Evolutionary conservation across 495 filamentous ascomycete species (phyloP).

Genomic region (Pyrenula massariospora): DNA sequence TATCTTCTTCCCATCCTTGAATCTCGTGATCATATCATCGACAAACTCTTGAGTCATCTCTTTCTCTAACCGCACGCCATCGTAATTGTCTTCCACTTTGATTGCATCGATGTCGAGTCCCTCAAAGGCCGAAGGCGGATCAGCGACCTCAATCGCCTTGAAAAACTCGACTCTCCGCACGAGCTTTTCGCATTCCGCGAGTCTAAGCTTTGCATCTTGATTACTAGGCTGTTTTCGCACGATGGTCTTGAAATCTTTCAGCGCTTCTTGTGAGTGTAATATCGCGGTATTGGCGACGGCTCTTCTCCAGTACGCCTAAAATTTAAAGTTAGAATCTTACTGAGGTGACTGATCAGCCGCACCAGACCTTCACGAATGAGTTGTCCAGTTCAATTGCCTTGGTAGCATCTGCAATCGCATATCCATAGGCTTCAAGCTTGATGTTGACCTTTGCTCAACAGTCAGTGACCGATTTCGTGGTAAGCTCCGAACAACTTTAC

Average conservation of each 20-base stretch:
- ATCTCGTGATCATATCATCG: conserved; percentile 88
- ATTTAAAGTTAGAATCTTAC: not conserved
- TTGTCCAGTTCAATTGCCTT: conserved; percentile 86
- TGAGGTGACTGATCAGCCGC: not conserved
- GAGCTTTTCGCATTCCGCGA: conserved; percentile 85
- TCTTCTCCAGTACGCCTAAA: conserved; percentile 87
- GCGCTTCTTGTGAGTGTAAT: conserved; percentile 70
- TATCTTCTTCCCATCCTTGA: conserved; percentile 91
- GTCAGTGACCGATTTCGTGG: not conserved
- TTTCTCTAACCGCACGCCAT: conserved; percentile 64
- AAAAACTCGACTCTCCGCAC: conserved; percentile 84
- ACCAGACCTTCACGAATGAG: conserved; percentile 65
- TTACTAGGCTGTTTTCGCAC: conserved; percentile 77
- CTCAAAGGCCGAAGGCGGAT: conserved; percentile 82
- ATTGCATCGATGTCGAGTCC: conserved; percentile 82
- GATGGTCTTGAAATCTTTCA: conserved; percentile 87
- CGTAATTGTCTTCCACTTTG: conserved; percentile 68
- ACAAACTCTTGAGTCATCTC: conserved; percentile 96
- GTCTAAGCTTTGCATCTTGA: conserved; percentile 80
- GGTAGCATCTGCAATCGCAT: conserved; percentile 84
- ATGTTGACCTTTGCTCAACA: conserved; percentile 61
- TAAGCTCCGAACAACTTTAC: conserved; percentile 32
- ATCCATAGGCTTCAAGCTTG: conserved; percentile 89
- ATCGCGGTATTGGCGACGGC: conserved; percentile 86
- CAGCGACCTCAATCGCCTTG: conserved; percentile 85